phyloP scores from a whole-genome alignment of 257 asterid genomes.

The Solanum phureja region DNA sequence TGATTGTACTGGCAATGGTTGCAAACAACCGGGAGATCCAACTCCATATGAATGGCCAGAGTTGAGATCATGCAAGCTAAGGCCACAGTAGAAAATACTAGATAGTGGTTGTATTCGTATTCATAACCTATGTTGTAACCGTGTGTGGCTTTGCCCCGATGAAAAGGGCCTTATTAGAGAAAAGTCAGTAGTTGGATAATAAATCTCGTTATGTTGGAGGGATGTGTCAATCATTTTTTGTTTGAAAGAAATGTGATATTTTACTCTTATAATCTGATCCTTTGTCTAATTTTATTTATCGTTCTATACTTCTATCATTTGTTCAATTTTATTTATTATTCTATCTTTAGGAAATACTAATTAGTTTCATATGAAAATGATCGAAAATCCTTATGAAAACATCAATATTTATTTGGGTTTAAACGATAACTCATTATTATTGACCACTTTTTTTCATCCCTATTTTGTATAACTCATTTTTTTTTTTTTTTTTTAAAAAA shows the following conservation, averaged over 20 bases:
- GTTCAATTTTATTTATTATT: not conserved
- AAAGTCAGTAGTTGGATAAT: not conserved
- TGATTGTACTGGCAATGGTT: not conserved
- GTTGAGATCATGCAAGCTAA: not conserved
- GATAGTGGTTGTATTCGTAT: not conserved
- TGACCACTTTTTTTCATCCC: not conserved
- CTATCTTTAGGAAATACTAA: not conserved
- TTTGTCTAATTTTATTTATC: not conserved
- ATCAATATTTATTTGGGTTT: not conserved
- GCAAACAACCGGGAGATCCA: not conserved
- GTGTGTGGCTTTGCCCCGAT: not conserved
- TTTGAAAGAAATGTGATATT: not conserved
- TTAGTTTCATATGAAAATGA: not conserved
- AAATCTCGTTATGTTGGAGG: not conserved
- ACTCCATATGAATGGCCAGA: not conserved
- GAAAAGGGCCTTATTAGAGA: not conserved
- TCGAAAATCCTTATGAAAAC: too few species aligned
- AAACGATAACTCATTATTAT: not conserved
- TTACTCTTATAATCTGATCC: not conserved
- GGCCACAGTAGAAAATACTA: not conserved
- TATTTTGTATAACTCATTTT: not conserved
- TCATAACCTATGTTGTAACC: not conserved
- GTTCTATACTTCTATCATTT: not conserved
- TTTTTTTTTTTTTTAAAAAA: too few species aligned
- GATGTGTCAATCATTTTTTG: not conserved